phyloP scores from a whole-genome alignment of 192 early-diverging fungal species.

The Cetraspora pellucida region DNA sequence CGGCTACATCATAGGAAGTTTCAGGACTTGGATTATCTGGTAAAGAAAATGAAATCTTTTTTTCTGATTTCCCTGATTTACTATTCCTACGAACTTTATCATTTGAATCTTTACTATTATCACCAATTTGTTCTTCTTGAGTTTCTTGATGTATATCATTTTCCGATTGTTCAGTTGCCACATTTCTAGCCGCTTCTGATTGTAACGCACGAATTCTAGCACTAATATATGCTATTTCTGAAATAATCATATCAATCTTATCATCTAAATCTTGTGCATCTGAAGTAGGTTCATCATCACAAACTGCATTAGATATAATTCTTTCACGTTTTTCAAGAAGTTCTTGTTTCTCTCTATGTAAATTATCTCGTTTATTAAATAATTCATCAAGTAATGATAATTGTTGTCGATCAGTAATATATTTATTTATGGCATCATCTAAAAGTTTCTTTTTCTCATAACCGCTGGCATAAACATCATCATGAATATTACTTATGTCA shows the following conservation, averaged over 20 bases:
- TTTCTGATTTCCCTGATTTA: constrained; percentile 40
- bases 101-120: constrained; percentile 37
- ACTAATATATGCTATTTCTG: constrained; percentile 60
- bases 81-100: constrained; percentile 39
- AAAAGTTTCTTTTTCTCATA: constrained; percentile 56
- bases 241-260: constrained; percentile 56
- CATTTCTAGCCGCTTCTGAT: constrained; percentile 46
- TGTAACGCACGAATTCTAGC: constrained; percentile 55
- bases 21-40: constrained; percentile 51
- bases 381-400: constrained; percentile 58
- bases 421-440: constrained; percentile 57
- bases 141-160: background rate
- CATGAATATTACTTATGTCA: constrained; percentile 10
- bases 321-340: constrained; percentile 52
- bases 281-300: constrained; percentile 33
- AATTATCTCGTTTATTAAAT: constrained; percentile 50
- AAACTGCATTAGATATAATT: constrained; percentile 38
- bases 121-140: constrained; percentile 4
- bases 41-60: constrained; percentile 42
- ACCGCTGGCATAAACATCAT: constrained; percentile 38
- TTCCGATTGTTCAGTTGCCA: no score
- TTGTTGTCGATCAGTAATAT: constrained; percentile 54
- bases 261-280: constrained; percentile 59
- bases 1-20: constrained; percentile 52
- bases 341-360: constrained; percentile 53